phyloP scores from a whole-genome alignment of 768 basidiomycete species.

The Punctularia strigosozonata region DNA sequence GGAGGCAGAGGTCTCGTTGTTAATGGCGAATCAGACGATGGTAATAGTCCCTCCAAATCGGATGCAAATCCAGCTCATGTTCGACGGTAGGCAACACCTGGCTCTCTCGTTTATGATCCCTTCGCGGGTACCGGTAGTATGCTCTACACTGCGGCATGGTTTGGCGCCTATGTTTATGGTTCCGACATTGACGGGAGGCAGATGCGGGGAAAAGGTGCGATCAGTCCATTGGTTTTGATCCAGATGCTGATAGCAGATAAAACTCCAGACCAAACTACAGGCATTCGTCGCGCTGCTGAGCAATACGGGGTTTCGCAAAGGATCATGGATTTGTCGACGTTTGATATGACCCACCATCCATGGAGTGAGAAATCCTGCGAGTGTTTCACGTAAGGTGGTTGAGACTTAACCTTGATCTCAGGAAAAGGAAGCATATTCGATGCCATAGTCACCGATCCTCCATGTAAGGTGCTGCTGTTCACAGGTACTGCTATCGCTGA shows the following conservation, averaged over 20 bases:
- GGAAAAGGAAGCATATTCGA: conserved; percentile 84
- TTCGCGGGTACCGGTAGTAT: conserved; percentile 91
- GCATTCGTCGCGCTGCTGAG: conserved; percentile 66
- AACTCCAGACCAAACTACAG: conserved; percentile 42
- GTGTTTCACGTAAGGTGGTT: no score
- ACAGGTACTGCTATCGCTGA: conserved; percentile 2
- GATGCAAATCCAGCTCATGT: background rate
- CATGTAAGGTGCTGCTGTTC: conserved; percentile 43
- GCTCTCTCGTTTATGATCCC: conserved; percentile 89
- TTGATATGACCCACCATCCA: conserved; percentile 85
- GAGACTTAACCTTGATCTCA: no score
- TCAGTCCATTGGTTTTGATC: background rate
- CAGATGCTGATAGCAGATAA: conserved; percentile 1
- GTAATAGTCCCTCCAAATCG: conserved; percentile 27
- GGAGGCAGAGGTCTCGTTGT: conserved; percentile 89
- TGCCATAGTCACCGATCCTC: conserved; percentile 90
- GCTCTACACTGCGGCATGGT: conserved; percentile 83
- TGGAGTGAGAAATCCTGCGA: no score
- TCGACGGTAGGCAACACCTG: conserved; percentile 58
- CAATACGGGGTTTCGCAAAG: conserved; percentile 71
- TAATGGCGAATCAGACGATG: conserved; percentile 95
- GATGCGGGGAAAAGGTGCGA: conserved; percentile 83
- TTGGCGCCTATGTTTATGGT: conserved; percentile 79
- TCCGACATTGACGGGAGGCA: conserved; percentile 97
- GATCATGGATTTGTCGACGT: conserved; percentile 79